Evolutionary conservation across 257 asterid species (phyloP).

Genomic region (Solanum medicagineum): DNA sequence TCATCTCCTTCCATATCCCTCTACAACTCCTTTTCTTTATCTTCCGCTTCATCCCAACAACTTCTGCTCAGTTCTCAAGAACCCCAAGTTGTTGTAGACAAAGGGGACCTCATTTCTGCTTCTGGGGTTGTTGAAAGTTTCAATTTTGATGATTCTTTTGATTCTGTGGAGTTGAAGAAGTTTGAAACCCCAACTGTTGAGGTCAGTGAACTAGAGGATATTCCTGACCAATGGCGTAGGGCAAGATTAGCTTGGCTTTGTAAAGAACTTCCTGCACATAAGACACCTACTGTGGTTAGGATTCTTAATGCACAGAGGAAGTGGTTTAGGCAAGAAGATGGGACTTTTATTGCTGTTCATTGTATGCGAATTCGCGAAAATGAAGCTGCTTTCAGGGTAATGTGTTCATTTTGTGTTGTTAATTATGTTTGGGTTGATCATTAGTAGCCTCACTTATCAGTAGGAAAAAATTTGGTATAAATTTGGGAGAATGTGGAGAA

Average conservation of each 20-base stretch:
- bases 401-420: background rate
- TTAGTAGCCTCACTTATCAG: background rate
- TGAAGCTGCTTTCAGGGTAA: conserved; percentile 68
- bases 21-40: conserved; percentile 8
- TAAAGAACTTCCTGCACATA: conserved; percentile 85
- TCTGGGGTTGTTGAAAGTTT: conserved; percentile 19
- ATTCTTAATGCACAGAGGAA: conserved; percentile 80
- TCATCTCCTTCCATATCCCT: background rate
- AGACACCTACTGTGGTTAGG: conserved; percentile 43
- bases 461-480: background rate
- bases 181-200: conserved; percentile 49
- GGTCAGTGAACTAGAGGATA: conserved; percentile 68
- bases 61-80: conserved; percentile 3
- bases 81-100: background rate
- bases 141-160: conserved; percentile 44
- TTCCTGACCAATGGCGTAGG: conserved; percentile 95
- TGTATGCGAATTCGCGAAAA: conserved; percentile 78
- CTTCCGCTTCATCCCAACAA: conserved; percentile 10
- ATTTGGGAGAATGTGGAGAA: background rate
- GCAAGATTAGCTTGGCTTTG: conserved; percentile 93
- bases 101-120: conserved; percentile 2
- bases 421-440: background rate
- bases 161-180: conserved; percentile 22
- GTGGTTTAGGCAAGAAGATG: conserved; percentile 87
- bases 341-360: conserved; percentile 52